Percentiles rank a stretch among this genome's conserved stretches.
Conservation (phyloP, 208 protist genomes). For the Trypanosomatidae sp. region DNA sequence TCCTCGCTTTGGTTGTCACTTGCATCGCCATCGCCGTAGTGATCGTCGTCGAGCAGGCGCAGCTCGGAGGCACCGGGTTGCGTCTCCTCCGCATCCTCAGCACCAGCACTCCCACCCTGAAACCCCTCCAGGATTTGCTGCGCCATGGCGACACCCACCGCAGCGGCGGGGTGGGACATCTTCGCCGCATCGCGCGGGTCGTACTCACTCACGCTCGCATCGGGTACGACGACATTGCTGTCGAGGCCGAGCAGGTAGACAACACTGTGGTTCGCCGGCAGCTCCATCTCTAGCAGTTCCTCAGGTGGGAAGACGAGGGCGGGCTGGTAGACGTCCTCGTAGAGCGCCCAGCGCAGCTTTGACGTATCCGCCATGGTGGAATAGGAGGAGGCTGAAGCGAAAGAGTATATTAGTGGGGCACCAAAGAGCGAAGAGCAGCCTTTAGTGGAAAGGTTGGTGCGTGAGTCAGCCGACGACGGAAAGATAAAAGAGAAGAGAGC, state of each 20-base stretch:
- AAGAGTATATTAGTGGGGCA: no score
- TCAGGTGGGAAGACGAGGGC: conserved; percentile 48
- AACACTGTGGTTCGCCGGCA: conserved; percentile 40
- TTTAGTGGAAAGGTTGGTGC: no score
- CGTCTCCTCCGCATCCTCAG: conserved; percentile 9
- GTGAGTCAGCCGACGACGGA: no score
- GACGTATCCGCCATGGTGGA: conserved; percentile 13
- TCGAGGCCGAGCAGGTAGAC: conserved; percentile 81
- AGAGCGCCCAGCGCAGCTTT: conserved; percentile 73
- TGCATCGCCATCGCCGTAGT: not conserved
- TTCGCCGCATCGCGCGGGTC: conserved; percentile 49
- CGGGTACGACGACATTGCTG: conserved; percentile 54
- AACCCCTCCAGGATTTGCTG: conserved; percentile 50
- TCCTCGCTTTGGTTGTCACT: no score
- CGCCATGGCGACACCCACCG: conserved; percentile 52
- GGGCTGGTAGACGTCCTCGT: conserved; percentile 72
- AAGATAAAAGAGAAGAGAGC: no score
- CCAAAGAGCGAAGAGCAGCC: no score
- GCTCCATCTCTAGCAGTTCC: conserved; percentile 34
- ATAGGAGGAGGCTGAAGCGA: no score
- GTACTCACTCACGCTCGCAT: conserved; percentile 52
- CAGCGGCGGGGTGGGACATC: conserved; percentile 46
- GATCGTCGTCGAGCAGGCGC: not conserved
- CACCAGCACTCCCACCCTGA: no score
- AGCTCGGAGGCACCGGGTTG: not conserved